Base-by-base conservation (phyloP, 306 rosid genomes). In the Trichosanthes cucumerina region DNA sequence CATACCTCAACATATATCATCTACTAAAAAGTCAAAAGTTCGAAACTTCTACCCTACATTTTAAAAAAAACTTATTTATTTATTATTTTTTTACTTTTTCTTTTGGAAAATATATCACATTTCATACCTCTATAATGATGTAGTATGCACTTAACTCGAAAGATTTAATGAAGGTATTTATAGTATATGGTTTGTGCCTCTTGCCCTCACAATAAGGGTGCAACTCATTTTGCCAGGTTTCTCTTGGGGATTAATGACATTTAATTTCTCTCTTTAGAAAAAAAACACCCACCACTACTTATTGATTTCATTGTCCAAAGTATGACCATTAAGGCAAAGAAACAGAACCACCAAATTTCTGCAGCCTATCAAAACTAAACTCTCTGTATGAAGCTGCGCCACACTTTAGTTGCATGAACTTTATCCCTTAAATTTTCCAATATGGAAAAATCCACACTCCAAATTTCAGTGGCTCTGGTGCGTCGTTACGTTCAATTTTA, bases 391-490 rank as follows among this genome's bases (percentile, higher is more conserved):
- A 91, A 90, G 88, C 96, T 82, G 64, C 83, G 79, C 97, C 98
- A 95, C 97, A 89, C 80, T 87, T 87, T 90, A 64, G 19, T 79
- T 78, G 76, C 89, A 53, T 31, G 60, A 76, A 66, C 87, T 88
- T 92, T 92, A 92, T 95, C 97, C 72, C 84, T 86, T 88, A 3
- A 79, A 69, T 70, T 70, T 36, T 52, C 78, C 62, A 34, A 31
- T 16, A 21, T 13, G 10, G 38, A 77, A 65, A 76, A 10, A 87
- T 89, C 96, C 90, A 58, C 79, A 81, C 38, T 18, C 57, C 43
- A 70, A 12, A 79, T 86, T 95, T 92, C 96, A 91, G 99, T 95
- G 99, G 97, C 83, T 88, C 87, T 89, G 88, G 79, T 82, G 80
- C 76, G 49, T 82, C 91, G 88, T 84, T 79, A 33, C 79, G 31